Base-by-base conservation (phyloP, 1,284 basidiomycete genomes). In the Moesziomyces antarcticus region DNA sequence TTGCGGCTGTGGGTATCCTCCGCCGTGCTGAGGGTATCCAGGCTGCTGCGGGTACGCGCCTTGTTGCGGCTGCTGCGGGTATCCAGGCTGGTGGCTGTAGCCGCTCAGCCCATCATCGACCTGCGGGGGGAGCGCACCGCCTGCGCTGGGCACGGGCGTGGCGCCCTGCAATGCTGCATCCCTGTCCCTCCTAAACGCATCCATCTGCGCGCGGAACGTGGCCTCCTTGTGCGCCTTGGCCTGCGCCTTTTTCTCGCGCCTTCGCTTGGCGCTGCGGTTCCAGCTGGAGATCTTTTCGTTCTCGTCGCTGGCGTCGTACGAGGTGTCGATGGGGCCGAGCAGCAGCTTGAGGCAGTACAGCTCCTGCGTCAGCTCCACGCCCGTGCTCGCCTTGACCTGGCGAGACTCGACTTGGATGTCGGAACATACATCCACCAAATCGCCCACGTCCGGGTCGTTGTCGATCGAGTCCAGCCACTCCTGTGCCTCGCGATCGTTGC, bases 391-490 rank as follows among this genome's bases (percentile, higher is more conserved):
- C 47, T 58, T 66, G 22, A 80, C 77, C 41, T 80, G 78, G 7
- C 16, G 20, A 5, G 68, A 68, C 47, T 80, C 78, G 16, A 65
- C 40, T n/a, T 58, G 51, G 45, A 76, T 78, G 50, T 78, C 77
- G 14, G 75, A 77, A 41, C 65, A 70, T 3, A 80, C 78, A 45
- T 80, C 78, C 49, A 80, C 52, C 20, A 80, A 54, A 44, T 77
- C 72, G n/a, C 78, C 78, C 0, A 80, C 73, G 27, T 48, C 50
- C 16, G 60, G 61, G 37, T 80, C 65, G 43, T 73, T 70, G 53
- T 80, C 78, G 64, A 80, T 77, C n/a, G 50, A 61, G 41, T 80
- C 78, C 27, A 80, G 68, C 78, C 78, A 80, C 18, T 78, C 71
- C 21, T 79, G 76, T 3, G 78, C 78, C n/a, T 78, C 78, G 13